These are phyloP conservation scores for Spergularia azorica DNA, from an alignment of 179 eudicot genomes.

Conservation along the genomic window DNA sequence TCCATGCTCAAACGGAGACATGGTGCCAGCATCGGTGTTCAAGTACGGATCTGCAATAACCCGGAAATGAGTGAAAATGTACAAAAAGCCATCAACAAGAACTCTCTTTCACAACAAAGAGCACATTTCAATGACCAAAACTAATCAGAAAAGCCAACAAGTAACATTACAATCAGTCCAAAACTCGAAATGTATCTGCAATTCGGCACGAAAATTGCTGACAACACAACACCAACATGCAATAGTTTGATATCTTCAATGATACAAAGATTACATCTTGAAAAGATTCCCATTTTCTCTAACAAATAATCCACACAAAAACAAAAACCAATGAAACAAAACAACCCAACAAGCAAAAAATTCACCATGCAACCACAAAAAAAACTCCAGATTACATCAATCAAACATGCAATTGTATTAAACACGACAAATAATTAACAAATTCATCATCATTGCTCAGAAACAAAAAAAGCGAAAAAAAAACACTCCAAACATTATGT, in stretches of 20 bases:
- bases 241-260: not conserved
- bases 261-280: not conserved
- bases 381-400: too few species aligned
- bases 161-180: not conserved
- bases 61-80: not conserved
- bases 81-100: not conserved
- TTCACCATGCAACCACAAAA: too few species aligned
- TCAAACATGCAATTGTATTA: not conserved
- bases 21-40: slow-evolving; percentile 98
- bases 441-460: too few species aligned
- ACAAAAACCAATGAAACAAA: not conserved
- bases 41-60: slow-evolving; percentile 82
- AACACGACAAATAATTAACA: too few species aligned
- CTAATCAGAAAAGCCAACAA: not conserved
- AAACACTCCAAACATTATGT: too few species aligned
- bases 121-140: not conserved
- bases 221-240: not conserved
- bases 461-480: too few species aligned
- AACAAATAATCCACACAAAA: not conserved
- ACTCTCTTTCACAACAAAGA: not conserved
- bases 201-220: not conserved
- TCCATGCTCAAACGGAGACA: slow-evolving; percentile 99
- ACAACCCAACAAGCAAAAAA: too few species aligned
- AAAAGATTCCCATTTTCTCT: not conserved
- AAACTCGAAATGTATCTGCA: not conserved